Percentiles rank a stretch among this genome's conserved stretches.
These are phyloP conservation scores for Fusarium tjaetaba DNA, from an alignment of 2,329 filamentous ascomycete species.

Conservation along the genomic window DNA sequence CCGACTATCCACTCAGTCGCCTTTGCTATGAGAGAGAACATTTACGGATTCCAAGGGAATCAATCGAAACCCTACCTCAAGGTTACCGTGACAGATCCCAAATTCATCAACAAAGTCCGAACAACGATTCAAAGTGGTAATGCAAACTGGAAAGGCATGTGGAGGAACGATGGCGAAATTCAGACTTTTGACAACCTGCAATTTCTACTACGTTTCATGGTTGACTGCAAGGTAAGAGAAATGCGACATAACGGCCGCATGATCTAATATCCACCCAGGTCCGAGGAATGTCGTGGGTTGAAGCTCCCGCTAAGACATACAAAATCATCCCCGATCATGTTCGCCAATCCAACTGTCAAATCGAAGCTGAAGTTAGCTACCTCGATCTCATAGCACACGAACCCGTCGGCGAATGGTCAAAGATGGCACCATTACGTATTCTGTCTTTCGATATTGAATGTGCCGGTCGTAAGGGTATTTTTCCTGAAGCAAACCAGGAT, in stretches of 20 bases:
- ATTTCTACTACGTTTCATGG: conserved; percentile 97
- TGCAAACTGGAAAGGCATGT: conserved; percentile 91
- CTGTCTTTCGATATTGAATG: conserved; percentile 99
- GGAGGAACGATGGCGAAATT: conserved; percentile 77
- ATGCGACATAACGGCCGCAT: no score
- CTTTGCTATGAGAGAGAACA: conserved; percentile 86
- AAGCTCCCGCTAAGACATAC: conserved; percentile 80
- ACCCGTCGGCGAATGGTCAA: conserved; percentile 93
- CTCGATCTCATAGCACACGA: conserved; percentile 85
- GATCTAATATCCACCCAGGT: conserved; percentile 62
- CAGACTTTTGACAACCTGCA: conserved; percentile 96
- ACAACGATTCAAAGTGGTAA: conserved; percentile 76
- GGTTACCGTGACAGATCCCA: conserved; percentile 91
- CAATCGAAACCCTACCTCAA: conserved; percentile 91
- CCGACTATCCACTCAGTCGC: conserved; percentile 82
- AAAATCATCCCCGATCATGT: conserved; percentile 71
- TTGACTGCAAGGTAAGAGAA: conserved; percentile 81
- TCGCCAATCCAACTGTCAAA: conserved; percentile 92
- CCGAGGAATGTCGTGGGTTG: conserved; percentile 97
- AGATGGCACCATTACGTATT: conserved; percentile 93
- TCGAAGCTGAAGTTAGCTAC: conserved; percentile 89
- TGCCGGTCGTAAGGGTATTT: conserved; percentile 95
- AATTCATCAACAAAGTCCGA: conserved; percentile 80
- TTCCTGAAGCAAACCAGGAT: conserved; percentile 90
- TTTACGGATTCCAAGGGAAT: conserved; percentile 95